Percentiles rank a stretch among this genome's conserved stretches.
These are phyloP conservation scores for Phytophthora tubulina DNA, from an alignment of 352 stramenopile species.

Conservation along the genomic window DNA sequence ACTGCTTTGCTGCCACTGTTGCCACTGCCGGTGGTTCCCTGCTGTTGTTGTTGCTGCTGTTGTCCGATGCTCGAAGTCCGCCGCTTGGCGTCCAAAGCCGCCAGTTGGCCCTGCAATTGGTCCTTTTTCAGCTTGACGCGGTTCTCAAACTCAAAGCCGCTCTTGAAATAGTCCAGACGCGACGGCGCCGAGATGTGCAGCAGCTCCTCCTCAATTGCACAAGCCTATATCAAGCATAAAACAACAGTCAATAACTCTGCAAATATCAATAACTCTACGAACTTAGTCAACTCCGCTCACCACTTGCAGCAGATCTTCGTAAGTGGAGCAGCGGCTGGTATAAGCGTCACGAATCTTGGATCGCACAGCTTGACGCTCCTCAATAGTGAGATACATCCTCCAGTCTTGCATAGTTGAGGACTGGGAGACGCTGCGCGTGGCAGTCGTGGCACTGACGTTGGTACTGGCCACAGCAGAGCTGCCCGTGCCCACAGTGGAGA, in stretches of 20 bases:
- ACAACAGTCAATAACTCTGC: not conserved
- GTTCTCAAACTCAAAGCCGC: constrained; percentile 92
- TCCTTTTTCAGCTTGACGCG: constrained; percentile 92
- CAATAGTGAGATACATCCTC: constrained; percentile 92
- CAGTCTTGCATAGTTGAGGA: constrained; percentile 86
- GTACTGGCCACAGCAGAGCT: constrained; percentile 20
- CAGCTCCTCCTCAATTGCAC: constrained; percentile 90
- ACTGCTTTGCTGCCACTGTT: constrained; percentile 57
- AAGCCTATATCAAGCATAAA: constrained; percentile 55
- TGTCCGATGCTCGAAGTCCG: constrained; percentile 51
- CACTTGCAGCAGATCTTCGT: constrained; percentile 91
- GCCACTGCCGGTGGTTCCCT: constrained; percentile 39
- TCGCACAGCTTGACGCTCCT: constrained; percentile 88
- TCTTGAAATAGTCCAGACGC: constrained; percentile 92
- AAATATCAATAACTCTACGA: not conserved
- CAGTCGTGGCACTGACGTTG: constrained; percentile 41
- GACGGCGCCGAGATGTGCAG: constrained; percentile 90
- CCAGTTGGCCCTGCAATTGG: constrained; percentile 86
- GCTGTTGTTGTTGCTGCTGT: constrained; percentile 45
- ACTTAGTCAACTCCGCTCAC: constrained; percentile 42
- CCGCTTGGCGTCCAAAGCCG: constrained; percentile 82
- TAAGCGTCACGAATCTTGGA: constrained; percentile 91
- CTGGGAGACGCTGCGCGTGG: constrained; percentile 70
- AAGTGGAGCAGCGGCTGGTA: constrained; percentile 83
- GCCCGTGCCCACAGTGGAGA: constrained; percentile 24